These are phyloP conservation scores for Polysphondylium violaceum DNA, from an alignment of 78 protist genomes.

Conservation along the genomic window DNA sequence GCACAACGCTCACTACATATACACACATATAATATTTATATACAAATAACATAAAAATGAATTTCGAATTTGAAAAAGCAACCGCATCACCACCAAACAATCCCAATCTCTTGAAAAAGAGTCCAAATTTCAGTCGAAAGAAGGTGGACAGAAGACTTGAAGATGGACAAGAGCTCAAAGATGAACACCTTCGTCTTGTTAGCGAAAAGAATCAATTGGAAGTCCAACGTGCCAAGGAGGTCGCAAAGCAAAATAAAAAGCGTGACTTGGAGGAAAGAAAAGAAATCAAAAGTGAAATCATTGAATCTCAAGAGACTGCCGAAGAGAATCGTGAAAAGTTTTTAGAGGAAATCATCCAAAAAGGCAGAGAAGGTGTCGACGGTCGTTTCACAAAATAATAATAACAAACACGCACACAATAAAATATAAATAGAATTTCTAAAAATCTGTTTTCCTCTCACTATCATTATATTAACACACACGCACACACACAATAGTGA, in stretches of 20 bases:
- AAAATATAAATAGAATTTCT: neutral
- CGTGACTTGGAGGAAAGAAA: neutral
- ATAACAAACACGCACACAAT: neutral
- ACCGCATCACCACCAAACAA: neutral
- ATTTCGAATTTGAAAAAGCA: neutral
- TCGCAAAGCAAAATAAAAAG: neutral
- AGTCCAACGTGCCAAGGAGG: neutral
- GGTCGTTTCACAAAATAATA: neutral
- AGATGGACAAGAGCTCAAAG: neutral
- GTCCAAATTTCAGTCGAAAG: neutral
- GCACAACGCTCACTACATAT: no score
- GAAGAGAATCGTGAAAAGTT: neutral
- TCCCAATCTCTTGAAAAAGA: neutral
- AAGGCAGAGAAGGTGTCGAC: slow-evolving; percentile 17
- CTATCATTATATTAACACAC: neutral
- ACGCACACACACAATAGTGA: neutral
- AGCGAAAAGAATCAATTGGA: neutral
- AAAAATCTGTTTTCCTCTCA: neutral
- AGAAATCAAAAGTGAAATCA: neutral
- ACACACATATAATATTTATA: neutral
- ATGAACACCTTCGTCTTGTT: neutral
- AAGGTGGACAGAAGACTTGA: neutral
- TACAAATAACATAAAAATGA: neutral
- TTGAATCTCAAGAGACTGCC: neutral
- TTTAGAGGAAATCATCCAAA: neutral